Percentiles rank a stretch among this genome's conserved stretches.
Conservation (phyloP, 495 filamentous ascomycete species). For the Penicillium alfredii region DNA sequence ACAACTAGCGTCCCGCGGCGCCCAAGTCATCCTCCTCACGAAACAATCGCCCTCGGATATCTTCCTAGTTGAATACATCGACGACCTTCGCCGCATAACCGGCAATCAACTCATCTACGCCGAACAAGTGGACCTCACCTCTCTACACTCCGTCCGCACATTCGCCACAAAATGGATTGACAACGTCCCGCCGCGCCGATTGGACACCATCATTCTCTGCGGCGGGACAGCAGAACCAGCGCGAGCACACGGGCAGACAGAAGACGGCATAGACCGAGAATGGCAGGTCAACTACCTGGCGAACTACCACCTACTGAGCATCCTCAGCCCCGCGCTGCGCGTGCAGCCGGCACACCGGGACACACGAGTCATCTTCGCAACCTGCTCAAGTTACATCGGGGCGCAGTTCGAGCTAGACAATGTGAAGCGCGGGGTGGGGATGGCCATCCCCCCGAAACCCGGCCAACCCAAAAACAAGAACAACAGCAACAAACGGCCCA, state of each 20-base stretch:
- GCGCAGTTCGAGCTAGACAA: slow-evolving; percentile 54
- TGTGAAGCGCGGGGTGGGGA: slow-evolving; percentile 25
- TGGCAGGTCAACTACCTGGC: slow-evolving; percentile 95
- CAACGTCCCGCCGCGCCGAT: slow-evolving; percentile 81
- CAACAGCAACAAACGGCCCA: slow-evolving; percentile 6
- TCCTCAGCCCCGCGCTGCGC: slow-evolving; percentile 78
- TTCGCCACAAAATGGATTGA: slow-evolving; percentile 99
- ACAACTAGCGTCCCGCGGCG: slow-evolving; percentile 73
- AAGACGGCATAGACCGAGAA: slow-evolving; percentile 76
- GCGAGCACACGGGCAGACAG: slow-evolving; percentile 47
- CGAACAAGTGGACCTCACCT: slow-evolving; percentile 85
- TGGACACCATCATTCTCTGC: slow-evolving; percentile 90
- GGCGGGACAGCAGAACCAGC: slow-evolving; percentile 63
- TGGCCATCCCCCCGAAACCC: slow-evolving; percentile 18
- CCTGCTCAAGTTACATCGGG: slow-evolving; percentile 78
- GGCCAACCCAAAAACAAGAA: slow-evolving; percentile 9
- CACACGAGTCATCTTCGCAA: slow-evolving; percentile 78
- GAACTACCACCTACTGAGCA: slow-evolving; percentile 90
- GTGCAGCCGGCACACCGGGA: slow-evolving; percentile 92
- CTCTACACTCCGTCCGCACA: slow-evolving; percentile 76
- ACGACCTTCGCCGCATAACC: slow-evolving; percentile 74
- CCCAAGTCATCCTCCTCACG: slow-evolving; percentile 86
- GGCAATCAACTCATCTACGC: slow-evolving; percentile 88
- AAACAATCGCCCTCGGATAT: slow-evolving; percentile 72
- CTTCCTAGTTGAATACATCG: slow-evolving; percentile 87